phyloP scores from a whole-genome alignment of 108 stramenopile genomes.

The Nitzschia inconspicua region DNA sequence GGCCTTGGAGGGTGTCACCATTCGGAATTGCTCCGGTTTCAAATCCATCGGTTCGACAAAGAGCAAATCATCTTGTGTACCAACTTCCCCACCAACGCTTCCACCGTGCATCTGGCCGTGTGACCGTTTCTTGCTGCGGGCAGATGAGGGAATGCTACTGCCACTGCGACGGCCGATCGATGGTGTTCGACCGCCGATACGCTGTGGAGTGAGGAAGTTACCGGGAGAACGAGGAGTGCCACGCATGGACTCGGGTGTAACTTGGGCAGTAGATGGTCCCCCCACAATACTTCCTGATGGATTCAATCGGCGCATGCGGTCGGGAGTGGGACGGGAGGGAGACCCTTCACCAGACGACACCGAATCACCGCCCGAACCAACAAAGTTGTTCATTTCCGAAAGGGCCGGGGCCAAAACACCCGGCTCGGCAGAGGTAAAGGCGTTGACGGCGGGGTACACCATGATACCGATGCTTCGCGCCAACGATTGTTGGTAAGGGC shows the following conservation, averaged over 20 bases:
- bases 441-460: conserved; percentile 74
- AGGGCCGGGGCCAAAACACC: conserved; percentile 62
- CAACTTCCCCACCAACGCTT: neutral
- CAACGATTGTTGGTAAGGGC: conserved; percentile 61
- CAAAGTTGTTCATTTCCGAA: conserved; percentile 81
- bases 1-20: conserved; percentile 33
- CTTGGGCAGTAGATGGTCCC: conserved; percentile 43
- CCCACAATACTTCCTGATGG: conserved; percentile 9
- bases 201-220: conserved; percentile 11
- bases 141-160: neutral
- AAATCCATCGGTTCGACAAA: conserved; percentile 66
- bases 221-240: neutral
- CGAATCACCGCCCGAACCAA: conserved; percentile 33
- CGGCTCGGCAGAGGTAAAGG: conserved; percentile 69
- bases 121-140: conserved; percentile 15
- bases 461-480: conserved; percentile 73
- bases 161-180: conserved; percentile 1
- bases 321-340: conserved; percentile 42
- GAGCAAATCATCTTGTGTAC: conserved; percentile 46
- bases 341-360: conserved; percentile 23
- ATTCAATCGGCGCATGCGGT: conserved; percentile 14
- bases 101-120: conserved; percentile 19
- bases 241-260: conserved; percentile 49
- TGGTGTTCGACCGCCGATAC: conserved; percentile 9
- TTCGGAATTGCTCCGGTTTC: conserved; percentile 62